Base-by-base conservation (phyloP, 306 rosid species). In the Bauhinia variegata region DNA sequence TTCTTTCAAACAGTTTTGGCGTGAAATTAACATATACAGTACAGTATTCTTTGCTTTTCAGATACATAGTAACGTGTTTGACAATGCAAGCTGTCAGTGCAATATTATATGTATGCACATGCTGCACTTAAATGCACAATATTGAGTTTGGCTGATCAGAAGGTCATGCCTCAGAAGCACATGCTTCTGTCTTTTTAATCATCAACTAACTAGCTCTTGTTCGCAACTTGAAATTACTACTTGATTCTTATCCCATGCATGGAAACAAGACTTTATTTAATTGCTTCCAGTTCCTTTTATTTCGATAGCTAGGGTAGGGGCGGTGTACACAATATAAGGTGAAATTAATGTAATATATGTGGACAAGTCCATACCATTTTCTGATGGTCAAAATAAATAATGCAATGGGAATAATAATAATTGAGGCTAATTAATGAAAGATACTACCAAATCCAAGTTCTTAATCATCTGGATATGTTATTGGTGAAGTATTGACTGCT, bases 81-180 rank as follows among this genome's bases (percentile, higher is more conserved):
- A 52, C 69, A 77, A 39, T 51, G 48, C 65, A 41, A 51, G 63
- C 46, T 55, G 66, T 23, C 28, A 17, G 56, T 60, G 62, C 54
- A 60, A 37, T 67, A n/a, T n/a, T n/a, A 43, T 6, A 36, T 10
- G 65, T 12, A 67, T 63, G 68, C 83, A 69, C 76, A 67, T 83
- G 79, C 68, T 38, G 53, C 74, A 74, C 54, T n/a, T 57, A 65
- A 67, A 74, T 73, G 75, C 67, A 52, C 10, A 67, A 48, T 65
- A n/a, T n/a, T n/a, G 60, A 53, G 77, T 73, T 57, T 65, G 57
- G 18, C 32, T 78, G n/a, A n/a, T n/a, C 68, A 51, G 67, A 77
- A 75, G 43, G 37, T 61, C 52, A 56, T 55, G 68, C 77, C 38
- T 53, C 52, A 37, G 75, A n/a, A 28, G 58, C 90, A 85, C 90